These are phyloP conservation scores for Candida smagusa DNA, from an alignment of 1,139 yeast genomes.

Conservation along the genomic window DNA sequence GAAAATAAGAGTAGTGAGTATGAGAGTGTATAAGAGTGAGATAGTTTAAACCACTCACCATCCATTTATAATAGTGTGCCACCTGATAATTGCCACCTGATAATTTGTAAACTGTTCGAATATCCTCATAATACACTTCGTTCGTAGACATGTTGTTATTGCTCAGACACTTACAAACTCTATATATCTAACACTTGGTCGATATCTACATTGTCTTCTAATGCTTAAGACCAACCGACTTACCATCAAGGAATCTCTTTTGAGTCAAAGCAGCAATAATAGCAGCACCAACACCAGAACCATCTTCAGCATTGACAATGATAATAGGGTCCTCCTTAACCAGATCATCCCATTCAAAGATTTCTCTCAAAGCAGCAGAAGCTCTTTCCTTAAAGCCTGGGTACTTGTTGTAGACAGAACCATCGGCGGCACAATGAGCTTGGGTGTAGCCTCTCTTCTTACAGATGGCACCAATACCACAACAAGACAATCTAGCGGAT, in stretches of 20 bases:
- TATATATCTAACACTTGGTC: too few species aligned
- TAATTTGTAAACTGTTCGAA: too few species aligned
- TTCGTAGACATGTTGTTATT: too few species aligned
- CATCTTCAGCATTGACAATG: slow-evolving; percentile 93
- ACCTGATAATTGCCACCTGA: too few species aligned
- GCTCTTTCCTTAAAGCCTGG: slow-evolving; percentile 91
- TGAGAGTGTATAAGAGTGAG: too few species aligned
- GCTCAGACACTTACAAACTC: too few species aligned
- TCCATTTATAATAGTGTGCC: too few species aligned
- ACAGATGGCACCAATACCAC: slow-evolving; percentile 95
- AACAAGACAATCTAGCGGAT: slow-evolving; percentile 86
- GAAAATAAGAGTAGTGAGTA: too few species aligned
- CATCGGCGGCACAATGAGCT: slow-evolving; percentile 96
- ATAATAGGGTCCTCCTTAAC: slow-evolving; percentile 67
- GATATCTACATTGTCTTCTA: too few species aligned
- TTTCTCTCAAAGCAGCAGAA: slow-evolving; percentile 83
- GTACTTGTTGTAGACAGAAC: slow-evolving; percentile 90
- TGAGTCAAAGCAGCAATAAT: slow-evolving; percentile 92
- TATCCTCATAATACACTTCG: too few species aligned
- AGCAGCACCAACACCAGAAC: slow-evolving; percentile 98
- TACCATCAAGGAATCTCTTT: slow-evolving; percentile 66
- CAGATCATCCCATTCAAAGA: slow-evolving; percentile 69
- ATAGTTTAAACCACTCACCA: too few species aligned
- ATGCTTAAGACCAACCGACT: slow-evolving; percentile 62
- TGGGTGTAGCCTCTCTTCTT: slow-evolving; percentile 74